These are phyloP conservation scores for Bipolaris victoriae DNA, from an alignment of 2,329 filamentous ascomycete genomes.

Conservation along the genomic window DNA sequence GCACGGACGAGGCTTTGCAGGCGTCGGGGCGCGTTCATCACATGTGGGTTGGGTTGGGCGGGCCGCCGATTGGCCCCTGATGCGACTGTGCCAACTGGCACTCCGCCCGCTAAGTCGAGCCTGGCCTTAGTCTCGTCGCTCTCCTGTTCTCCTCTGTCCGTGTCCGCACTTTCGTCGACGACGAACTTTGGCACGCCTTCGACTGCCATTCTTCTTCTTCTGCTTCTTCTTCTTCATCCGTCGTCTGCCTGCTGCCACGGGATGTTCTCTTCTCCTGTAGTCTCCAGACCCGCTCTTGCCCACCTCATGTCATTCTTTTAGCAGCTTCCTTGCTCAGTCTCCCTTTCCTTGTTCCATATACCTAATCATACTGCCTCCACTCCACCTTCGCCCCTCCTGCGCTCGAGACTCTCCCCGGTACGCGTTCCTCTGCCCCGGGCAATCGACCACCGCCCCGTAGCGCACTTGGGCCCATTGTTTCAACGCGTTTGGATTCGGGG, in stretches of 20 bases:
- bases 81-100: slow-evolving; percentile 14
- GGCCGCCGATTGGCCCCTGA: slow-evolving; percentile 10
- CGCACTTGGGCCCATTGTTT: slow-evolving; percentile 14
- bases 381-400: slow-evolving; percentile 25
- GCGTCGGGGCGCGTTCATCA: slow-evolving; percentile 10
- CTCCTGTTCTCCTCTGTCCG: slow-evolving; percentile 16
- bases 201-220: slow-evolving; percentile 23
- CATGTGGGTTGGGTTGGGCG: not conserved
- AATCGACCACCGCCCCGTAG: slow-evolving; percentile 14
- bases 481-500: slow-evolving; percentile 29
- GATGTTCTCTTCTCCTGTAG: slow-evolving; percentile 42
- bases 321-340: slow-evolving; percentile 30
- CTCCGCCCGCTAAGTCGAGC: slow-evolving; percentile 6
- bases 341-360: slow-evolving; percentile 46
- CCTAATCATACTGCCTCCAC: slow-evolving; percentile 39
- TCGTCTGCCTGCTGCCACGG: slow-evolving; percentile 36
- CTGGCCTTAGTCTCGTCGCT: slow-evolving; percentile 17
- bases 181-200: slow-evolving; percentile 21
- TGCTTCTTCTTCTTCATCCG: slow-evolving; percentile 13
- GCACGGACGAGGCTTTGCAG: slow-evolving; percentile 6
- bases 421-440: slow-evolving; percentile 16
- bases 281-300: slow-evolving; percentile 37
- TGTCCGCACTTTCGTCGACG: slow-evolving; percentile 25
- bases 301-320: slow-evolving; percentile 50
- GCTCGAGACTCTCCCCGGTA: slow-evolving; percentile 21